Conservation (phyloP, 2,329 filamentous ascomycete species). For the Dothideomycetidae sp. region DNA sequence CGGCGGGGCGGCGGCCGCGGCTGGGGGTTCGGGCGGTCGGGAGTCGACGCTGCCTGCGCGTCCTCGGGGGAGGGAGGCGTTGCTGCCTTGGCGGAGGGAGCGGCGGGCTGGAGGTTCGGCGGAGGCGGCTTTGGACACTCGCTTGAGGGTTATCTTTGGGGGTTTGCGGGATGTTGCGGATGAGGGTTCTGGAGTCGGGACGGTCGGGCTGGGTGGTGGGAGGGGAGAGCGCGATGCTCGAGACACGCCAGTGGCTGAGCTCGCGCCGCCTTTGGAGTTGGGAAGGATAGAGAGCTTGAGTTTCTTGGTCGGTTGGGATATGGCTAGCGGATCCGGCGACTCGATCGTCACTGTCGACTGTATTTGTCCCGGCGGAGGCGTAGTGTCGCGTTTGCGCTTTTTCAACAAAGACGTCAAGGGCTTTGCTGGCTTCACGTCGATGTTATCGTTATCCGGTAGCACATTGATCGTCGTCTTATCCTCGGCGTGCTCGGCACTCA, state of each 20-base stretch:
- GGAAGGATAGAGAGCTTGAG: constrained; percentile 20
- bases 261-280: constrained; percentile 22
- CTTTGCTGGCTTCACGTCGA: constrained; percentile 3
- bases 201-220: constrained; percentile 16
- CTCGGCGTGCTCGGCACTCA: constrained; percentile 20
- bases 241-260: no score
- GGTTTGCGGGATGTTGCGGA: background rate
- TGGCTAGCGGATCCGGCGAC: constrained; percentile 12
- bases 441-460: constrained; percentile 5
- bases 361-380: constrained; percentile 23
- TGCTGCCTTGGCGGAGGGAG: constrained; percentile 31
- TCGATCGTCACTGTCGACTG: constrained; percentile 6
- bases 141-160: constrained; percentile 27
- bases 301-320: constrained; percentile 21
- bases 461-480: constrained; percentile 1
- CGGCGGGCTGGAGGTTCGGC: constrained; percentile 33
- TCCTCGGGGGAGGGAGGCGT: constrained; percentile 28
- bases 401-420: constrained; percentile 18
- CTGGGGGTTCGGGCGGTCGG: constrained; percentile 8
- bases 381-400: constrained; percentile 44
- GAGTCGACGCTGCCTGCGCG: constrained; percentile 10
- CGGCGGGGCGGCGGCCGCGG: constrained; percentile 12
- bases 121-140: constrained; percentile 32
- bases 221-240: constrained; percentile 29
- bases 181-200: constrained; percentile 18